Conservation (phyloP, 768 basidiomycete species). For the Panaeolus cyanescens region DNA sequence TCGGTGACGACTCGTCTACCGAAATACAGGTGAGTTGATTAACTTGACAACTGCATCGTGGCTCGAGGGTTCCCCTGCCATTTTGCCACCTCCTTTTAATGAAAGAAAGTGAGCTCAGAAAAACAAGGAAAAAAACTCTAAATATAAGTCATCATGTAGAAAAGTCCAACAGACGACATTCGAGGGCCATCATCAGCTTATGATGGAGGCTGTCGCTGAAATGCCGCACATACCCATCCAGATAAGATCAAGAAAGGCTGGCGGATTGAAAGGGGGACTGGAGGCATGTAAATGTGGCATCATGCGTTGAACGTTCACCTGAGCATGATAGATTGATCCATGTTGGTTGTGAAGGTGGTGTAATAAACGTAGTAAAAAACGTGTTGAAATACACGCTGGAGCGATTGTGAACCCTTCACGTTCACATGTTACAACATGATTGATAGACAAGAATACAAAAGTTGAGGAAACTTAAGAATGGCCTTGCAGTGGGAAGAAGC, state of each 20-base stretch:
- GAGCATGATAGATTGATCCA: not conserved
- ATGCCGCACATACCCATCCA: conserved; percentile 4
- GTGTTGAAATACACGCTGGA: not conserved
- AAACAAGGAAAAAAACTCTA: not conserved
- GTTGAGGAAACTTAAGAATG: not conserved
- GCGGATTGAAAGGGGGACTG: not conserved
- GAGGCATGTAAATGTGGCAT: not conserved
- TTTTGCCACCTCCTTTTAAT: not conserved
- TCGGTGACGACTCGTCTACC: not conserved
- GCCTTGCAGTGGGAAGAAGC: not conserved
- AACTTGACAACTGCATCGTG: not conserved
- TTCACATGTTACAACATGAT: not conserved
- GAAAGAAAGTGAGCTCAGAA: not conserved
- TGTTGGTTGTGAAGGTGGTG: not conserved
- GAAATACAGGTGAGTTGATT: not conserved
- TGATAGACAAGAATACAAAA: not conserved
- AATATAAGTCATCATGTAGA: not conserved
- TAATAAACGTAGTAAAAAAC: not conserved
- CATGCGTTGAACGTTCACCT: not conserved
- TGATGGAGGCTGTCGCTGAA: not conserved
- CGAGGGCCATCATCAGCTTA: not conserved
- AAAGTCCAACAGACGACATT: not conserved
- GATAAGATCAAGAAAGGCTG: not conserved
- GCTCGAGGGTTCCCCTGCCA: not conserved
- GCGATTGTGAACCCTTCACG: not conserved